These are phyloP conservation scores for Medicago arabica DNA, from an alignment of 306 rosid genomes.

Conservation along the genomic window DNA sequence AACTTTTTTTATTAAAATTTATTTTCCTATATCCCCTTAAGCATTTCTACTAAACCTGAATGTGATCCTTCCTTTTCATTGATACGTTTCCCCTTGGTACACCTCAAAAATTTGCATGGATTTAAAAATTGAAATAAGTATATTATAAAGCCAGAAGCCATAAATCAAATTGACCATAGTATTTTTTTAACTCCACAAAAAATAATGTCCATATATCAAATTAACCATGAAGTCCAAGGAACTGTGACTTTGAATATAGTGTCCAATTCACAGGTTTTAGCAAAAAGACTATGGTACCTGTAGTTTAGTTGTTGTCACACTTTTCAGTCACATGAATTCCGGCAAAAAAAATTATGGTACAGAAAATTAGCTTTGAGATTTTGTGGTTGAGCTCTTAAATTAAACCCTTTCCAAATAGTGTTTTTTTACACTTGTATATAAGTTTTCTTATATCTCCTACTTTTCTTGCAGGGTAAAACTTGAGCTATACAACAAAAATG, in stretches of 20 bases:
- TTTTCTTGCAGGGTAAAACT: slow-evolving; percentile 26
- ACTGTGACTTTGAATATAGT: slow-evolving; percentile 39
- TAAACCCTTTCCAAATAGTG: slow-evolving; percentile 27
- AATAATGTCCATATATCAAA: slow-evolving; percentile 24
- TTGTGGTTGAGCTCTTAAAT: slow-evolving; percentile 42
- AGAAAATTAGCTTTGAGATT: slow-evolving; percentile 23
- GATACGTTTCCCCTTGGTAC: slow-evolving; percentile 16
- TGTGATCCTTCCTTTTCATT: slow-evolving; percentile 29
- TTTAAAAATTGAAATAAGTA: neutral
- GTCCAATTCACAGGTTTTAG: slow-evolving; percentile 52
- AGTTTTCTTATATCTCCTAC: slow-evolving; percentile 13
- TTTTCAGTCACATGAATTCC: slow-evolving; percentile 56
- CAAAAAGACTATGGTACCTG: slow-evolving; percentile 16
- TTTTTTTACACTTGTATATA: slow-evolving; percentile 21
- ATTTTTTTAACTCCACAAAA: slow-evolving; percentile 28
- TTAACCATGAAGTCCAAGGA: slow-evolving; percentile 41
- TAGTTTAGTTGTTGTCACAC: slow-evolving; percentile 29
- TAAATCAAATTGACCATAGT: neutral
- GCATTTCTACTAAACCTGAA: slow-evolving; percentile 15
- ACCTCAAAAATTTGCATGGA: slow-evolving; percentile 33
- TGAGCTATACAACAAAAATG: slow-evolving; percentile 43
- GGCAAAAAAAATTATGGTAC: slow-evolving; percentile 10
- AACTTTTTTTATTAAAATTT: too few species aligned
- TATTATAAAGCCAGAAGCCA: neutral
- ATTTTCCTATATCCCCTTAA: too few species aligned